Percentiles rank a stretch among this genome's conserved stretches.
These are phyloP conservation scores for Kodamaea derodonti DNA, from an alignment of 1,139 yeast genomes.

Conservation along the genomic window DNA sequence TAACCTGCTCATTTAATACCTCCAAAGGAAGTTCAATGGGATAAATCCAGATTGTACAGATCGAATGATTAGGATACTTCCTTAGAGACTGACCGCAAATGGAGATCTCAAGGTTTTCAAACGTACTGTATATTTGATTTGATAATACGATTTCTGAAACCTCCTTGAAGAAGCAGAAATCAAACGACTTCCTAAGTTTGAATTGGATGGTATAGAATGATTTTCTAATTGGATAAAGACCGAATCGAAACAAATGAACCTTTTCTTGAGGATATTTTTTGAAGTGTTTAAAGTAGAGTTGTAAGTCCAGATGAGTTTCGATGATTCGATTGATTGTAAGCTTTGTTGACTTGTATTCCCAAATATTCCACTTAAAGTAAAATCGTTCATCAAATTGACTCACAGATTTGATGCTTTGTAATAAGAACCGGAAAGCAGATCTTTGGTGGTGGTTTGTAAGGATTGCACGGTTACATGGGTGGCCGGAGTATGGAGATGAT, in stretches of 20 bases:
- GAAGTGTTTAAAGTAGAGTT: slow-evolving; percentile 4
- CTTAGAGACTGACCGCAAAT: slow-evolving; percentile 19
- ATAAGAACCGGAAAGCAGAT: slow-evolving; percentile 6
- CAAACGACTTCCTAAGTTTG: slow-evolving; percentile 5
- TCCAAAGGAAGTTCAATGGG: slow-evolving; percentile 6
- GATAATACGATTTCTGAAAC: slow-evolving; percentile 6
- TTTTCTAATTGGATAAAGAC: slow-evolving; percentile 9
- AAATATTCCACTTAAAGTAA: slow-evolving; percentile 11
- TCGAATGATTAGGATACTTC: slow-evolving; percentile 14
- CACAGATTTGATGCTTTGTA: not conserved
- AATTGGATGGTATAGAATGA: slow-evolving; percentile 33
- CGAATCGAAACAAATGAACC: slow-evolving; percentile 10
- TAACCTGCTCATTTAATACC: not conserved
- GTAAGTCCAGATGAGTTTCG: slow-evolving; percentile 7
- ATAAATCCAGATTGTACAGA: slow-evolving; percentile 21
- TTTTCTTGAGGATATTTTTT: slow-evolving; percentile 1
- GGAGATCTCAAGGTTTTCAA: slow-evolving; percentile 2
- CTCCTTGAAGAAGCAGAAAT: slow-evolving; percentile 3
- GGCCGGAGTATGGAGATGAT: not conserved
- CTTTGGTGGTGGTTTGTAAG: slow-evolving; percentile 7
- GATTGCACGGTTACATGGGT: slow-evolving; percentile 8
- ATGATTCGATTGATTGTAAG: slow-evolving; percentile 4
- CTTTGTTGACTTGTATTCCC: slow-evolving; percentile 6
- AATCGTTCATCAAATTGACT: slow-evolving; percentile 4
- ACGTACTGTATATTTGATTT: slow-evolving; percentile 8